Evolutionary conservation across 805 yeast species (phyloP).

Genomic region (Candida ponderosae): DNA sequence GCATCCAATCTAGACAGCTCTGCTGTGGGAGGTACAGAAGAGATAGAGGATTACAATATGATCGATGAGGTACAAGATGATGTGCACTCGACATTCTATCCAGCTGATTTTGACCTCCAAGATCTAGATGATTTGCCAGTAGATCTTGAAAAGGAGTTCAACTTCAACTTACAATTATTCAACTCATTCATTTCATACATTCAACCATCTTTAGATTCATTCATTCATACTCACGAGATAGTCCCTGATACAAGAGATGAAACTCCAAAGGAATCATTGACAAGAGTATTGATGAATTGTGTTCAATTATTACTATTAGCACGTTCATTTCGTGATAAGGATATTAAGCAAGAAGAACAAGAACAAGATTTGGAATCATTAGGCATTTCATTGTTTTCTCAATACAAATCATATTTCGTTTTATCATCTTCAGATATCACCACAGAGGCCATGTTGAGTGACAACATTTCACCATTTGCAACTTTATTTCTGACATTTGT

Average conservation of each 20-base stretch:
- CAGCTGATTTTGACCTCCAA: neutral
- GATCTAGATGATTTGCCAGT: slow-evolving; percentile 8
- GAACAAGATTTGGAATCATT: too few relatives aligned
- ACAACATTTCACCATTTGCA: neutral
- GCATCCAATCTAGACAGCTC: too few relatives aligned
- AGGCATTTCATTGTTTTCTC: too few relatives aligned
- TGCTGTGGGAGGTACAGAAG: too few relatives aligned
- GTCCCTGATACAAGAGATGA: slow-evolving; percentile 2
- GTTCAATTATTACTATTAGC: slow-evolving; percentile 9
- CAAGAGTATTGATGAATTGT: slow-evolving; percentile 11
- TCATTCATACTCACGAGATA: slow-evolving; percentile 10
- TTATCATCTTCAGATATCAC: too few relatives aligned
- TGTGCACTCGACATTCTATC: neutral
- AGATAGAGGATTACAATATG: too few relatives aligned
- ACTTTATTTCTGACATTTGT: slow-evolving; percentile 5
- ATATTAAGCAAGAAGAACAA: slow-evolving; percentile 1
- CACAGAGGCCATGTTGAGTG: too few relatives aligned
- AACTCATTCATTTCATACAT: slow-evolving; percentile 9
- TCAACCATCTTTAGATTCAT: slow-evolving; percentile 11
- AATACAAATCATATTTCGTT: too few relatives aligned
- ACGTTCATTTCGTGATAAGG: slow-evolving; percentile 4
- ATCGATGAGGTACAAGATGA: slow-evolving; percentile 3
- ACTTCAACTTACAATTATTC: slow-evolving; percentile 6
- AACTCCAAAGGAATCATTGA: slow-evolving; percentile 5
- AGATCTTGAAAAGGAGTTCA: slow-evolving; percentile 10